These are phyloP conservation scores for Rubia tinctorum DNA, from an alignment of 305 asterid species.

Conservation along the genomic window DNA sequence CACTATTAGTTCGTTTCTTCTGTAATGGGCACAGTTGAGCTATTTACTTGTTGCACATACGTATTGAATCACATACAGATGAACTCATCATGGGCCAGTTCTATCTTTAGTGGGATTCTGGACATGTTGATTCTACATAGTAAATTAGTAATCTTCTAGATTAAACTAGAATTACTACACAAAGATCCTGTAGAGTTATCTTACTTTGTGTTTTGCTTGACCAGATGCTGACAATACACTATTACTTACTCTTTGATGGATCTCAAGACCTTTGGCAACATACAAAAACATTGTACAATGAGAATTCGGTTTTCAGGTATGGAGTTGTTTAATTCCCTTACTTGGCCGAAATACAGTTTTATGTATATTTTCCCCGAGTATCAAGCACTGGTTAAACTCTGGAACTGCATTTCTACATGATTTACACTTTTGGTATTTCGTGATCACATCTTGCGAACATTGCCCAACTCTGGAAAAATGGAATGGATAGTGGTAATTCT, in stretches of 20 bases:
- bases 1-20: neutral
- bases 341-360: neutral
- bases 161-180: neutral
- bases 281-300: constrained; percentile 62
- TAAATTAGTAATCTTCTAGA: neutral
- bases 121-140: neutral
- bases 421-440: neutral
- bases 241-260: constrained; percentile 89
- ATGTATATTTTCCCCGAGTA: neutral
- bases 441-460: neutral
- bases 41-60: neutral
- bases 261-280: constrained; percentile 91
- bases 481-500: neutral
- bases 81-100: neutral
- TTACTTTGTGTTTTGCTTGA: constrained; percentile 21
- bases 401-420: neutral
- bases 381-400: neutral
- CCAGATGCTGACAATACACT: constrained; percentile 98
- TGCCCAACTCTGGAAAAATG: neutral
- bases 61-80: neutral
- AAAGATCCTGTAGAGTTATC: neutral
- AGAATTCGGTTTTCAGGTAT: constrained; percentile 70
- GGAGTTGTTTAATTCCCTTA: neutral
- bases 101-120: constrained; percentile 1
- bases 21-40: neutral